Percentiles rank a stretch among this genome's conserved stretches.
Evolutionary conservation across 78 protist species (phyloP).

Genomic region (Pelomyxa schiedti): DNA sequence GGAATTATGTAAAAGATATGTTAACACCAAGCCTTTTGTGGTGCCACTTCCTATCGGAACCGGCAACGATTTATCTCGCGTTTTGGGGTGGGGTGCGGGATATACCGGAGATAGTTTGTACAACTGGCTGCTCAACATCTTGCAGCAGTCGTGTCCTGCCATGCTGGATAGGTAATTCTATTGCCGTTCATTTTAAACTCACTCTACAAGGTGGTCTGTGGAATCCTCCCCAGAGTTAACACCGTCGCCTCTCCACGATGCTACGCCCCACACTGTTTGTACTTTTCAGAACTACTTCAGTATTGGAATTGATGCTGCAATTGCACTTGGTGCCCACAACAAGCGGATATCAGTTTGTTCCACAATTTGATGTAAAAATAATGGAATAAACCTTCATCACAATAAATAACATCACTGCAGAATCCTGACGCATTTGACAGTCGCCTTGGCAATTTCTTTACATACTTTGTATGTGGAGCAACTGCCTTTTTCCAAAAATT

Average conservation of each 20-base stretch:
- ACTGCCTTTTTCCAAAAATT: constrained; percentile 22
- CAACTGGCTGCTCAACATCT: constrained; percentile 6
- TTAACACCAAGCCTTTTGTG: constrained; percentile 38
- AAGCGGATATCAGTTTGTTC: no score
- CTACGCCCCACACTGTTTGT: background rate
- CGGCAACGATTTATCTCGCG: constrained; percentile 83
- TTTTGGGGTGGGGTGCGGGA: constrained; percentile 74
- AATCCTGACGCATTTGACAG: constrained; percentile 41
- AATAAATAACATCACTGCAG: constrained; percentile 24
- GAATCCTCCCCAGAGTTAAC: background rate
- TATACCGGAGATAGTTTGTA: constrained; percentile 46
- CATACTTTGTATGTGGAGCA: constrained; percentile 42
- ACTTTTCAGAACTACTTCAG: constrained; percentile 62
- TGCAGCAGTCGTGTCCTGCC: background rate
- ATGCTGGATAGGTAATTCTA: background rate
- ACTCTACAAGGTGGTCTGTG: background rate
- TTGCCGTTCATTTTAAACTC: background rate
- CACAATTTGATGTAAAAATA: constrained; percentile 3
- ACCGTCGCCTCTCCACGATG: background rate
- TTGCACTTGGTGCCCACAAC: constrained; percentile 53
- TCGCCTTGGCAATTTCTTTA: constrained; percentile 26
- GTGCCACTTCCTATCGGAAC: constrained; percentile 77
- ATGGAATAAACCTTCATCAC: constrained; percentile 19
- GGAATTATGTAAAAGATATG: no score
- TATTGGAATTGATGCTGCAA: constrained; percentile 63